Conservation (phyloP, 495 filamentous ascomycete species). For the Friedmanniomyces simplex region DNA sequence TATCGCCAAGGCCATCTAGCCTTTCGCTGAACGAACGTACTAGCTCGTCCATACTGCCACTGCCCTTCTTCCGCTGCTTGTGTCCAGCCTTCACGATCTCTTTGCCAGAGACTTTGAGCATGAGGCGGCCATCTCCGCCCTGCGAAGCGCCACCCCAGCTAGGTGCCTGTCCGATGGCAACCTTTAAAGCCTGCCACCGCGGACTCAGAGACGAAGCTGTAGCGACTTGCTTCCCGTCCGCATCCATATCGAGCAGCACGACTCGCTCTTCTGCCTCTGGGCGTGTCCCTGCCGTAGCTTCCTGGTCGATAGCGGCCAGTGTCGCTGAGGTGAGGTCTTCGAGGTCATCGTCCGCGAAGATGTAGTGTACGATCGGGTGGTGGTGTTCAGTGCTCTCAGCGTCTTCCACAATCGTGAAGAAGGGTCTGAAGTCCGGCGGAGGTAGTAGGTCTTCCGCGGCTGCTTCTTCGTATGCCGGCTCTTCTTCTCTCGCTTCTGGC, state of each 20-base stretch:
- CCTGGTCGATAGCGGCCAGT: conserved; percentile 23
- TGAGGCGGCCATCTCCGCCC: conserved; percentile 16
- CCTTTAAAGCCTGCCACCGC: conserved; percentile 29
- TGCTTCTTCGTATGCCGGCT: conserved; percentile 16
- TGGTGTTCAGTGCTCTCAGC: conserved; percentile 48
- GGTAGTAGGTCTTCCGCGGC: conserved; percentile 27
- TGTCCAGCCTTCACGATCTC: conserved; percentile 5
- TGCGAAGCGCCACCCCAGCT: conserved; percentile 25
- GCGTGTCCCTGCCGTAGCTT: not conserved
- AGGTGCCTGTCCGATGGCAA: conserved; percentile 24
- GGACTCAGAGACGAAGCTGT: conserved; percentile 26
- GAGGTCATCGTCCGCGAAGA: conserved; percentile 44
- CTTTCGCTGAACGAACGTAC: not conserved
- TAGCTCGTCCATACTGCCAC: conserved; percentile 1
- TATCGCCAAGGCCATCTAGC: not conserved
- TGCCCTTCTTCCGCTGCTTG: not conserved
- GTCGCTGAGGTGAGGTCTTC: conserved; percentile 28
- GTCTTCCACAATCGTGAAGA: conserved; percentile 58
- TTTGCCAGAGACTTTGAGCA: conserved; percentile 26
- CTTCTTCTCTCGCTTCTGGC: not conserved
- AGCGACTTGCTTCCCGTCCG: conserved; percentile 26
- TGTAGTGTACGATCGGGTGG: conserved; percentile 77
- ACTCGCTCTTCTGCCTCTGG: conserved; percentile 24
- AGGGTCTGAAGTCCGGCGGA: conserved; percentile 46
- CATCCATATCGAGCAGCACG: conserved; percentile 29